Conservation (phyloP, 2,329 filamentous ascomycete species). For the Fusarium clavum region DNA sequence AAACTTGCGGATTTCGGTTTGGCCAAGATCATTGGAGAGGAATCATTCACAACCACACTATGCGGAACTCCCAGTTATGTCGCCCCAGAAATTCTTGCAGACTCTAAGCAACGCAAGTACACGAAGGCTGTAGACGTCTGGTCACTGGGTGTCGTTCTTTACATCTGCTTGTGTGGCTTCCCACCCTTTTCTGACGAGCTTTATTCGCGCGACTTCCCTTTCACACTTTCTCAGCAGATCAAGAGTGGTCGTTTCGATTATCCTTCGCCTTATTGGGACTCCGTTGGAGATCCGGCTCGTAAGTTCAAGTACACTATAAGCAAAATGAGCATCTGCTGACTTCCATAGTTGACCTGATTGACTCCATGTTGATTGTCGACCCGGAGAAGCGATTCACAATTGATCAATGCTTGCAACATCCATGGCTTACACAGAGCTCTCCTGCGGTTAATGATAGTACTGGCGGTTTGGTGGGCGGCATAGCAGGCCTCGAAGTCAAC, state of each 20-base stretch:
- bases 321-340: conserved; percentile 6
- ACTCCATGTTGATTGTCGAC: conserved; percentile 92
- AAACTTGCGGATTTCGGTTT: conserved; percentile 97
- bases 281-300: conserved; percentile 74
- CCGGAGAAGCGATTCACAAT: conserved; percentile 86
- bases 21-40: conserved; percentile 98
- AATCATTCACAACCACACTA: conserved; percentile 96
- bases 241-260: conserved; percentile 91
- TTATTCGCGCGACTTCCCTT: conserved; percentile 83
- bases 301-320: conserved; percentile 45
- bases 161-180: conserved; percentile 97
- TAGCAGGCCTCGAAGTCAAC: conserved; percentile 84
- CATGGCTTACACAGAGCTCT: conserved; percentile 79
- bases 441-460: conserved; percentile 84
- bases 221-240: conserved; percentile 90
- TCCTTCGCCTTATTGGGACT: conserved; percentile 89
- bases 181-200: conserved; percentile 97
- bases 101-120: conserved; percentile 84
- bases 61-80: conserved; percentile 98
- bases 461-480: conserved; percentile 88
- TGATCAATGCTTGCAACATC: conserved; percentile 90
- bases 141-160: conserved; percentile 97
- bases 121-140: conserved; percentile 96
- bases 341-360: conserved; percentile 81
- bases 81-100: conserved; percentile 92